Evolutionary conservation across 768 basidiomycete genomes (phyloP).

Genomic region (Pleurotus giganteus): DNA sequence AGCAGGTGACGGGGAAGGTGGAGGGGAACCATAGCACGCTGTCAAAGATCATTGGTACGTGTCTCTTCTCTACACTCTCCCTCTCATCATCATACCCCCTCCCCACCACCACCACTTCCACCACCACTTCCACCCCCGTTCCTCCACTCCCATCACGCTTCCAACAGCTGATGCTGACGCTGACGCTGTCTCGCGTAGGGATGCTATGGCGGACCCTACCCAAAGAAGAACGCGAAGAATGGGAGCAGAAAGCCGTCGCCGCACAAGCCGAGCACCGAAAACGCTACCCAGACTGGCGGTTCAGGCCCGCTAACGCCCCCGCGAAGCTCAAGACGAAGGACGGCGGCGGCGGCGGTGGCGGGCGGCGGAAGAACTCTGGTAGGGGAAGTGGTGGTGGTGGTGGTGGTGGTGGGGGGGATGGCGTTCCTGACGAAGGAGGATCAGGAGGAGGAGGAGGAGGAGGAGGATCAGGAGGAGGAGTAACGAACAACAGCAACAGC

Average conservation of each 20-base stretch:
- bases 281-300: constrained; percentile 81
- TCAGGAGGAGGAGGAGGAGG: constrained; percentile 42
- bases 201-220: constrained; percentile 74
- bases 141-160: constrained; percentile 10
- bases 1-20: constrained; percentile 72
- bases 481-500: constrained; percentile 17
- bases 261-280: constrained; percentile 74
- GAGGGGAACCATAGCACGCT: constrained; percentile 79
- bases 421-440: constrained; percentile 24
- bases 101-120: constrained; percentile 5
- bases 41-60: constrained; percentile 77
- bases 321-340: constrained; percentile 38
- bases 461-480: constrained; percentile 24
- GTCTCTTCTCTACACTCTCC: neutral
- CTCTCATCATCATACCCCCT: neutral
- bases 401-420: neutral
- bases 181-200: too few species aligned
- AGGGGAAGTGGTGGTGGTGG: constrained; percentile 10
- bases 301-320: constrained; percentile 54
- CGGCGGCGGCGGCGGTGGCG: constrained; percentile 19
- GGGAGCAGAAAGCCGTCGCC: constrained; percentile 72
- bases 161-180: neutral
- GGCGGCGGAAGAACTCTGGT: constrained; percentile 16
- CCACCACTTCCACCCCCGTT: neutral
- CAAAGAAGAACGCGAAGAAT: constrained; percentile 62